phyloP scores from a whole-genome alignment of 495 filamentous ascomycete genomes.

The Glutinoglossum americanum region DNA sequence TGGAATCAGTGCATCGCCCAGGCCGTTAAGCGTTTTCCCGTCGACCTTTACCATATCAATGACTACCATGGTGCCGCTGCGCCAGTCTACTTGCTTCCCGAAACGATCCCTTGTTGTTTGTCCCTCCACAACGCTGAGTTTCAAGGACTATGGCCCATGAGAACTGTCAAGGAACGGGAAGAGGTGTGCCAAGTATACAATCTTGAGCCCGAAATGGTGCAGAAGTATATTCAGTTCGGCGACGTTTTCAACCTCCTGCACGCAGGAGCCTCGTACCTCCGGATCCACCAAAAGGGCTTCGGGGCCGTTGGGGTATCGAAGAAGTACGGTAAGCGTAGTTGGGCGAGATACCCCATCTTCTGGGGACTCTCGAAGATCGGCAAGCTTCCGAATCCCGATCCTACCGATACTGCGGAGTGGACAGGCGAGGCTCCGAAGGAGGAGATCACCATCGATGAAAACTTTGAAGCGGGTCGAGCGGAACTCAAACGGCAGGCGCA shows the following conservation, averaged over 20 bases:
- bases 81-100: constrained; percentile 46
- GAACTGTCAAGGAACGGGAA: constrained; percentile 38
- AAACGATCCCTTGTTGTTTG: constrained; percentile 35
- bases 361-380: constrained; percentile 54
- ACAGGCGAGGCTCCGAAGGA: constrained; percentile 20
- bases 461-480: constrained; percentile 32
- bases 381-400: constrained; percentile 53
- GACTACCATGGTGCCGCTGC: constrained; percentile 61
- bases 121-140: constrained; percentile 50
- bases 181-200: constrained; percentile 59
- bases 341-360: constrained; percentile 57
- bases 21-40: constrained; percentile 34
- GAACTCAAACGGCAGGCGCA: constrained; percentile 47
- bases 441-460: constrained; percentile 30
- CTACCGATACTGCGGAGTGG: constrained; percentile 51
- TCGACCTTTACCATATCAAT: constrained; percentile 63
- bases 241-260: constrained; percentile 55
- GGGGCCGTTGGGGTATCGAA: constrained; percentile 54
- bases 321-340: constrained; percentile 56
- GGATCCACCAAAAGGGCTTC: constrained; percentile 52
- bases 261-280: constrained; percentile 48
- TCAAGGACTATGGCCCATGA: constrained; percentile 55
- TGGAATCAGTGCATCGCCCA: constrained; percentile 55
- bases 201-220: constrained; percentile 25
- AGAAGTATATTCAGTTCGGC: constrained; percentile 44